Base-by-base conservation (phyloP, 2,329 filamentous ascomycete genomes). In the Rhynchosporium graminicola region DNA sequence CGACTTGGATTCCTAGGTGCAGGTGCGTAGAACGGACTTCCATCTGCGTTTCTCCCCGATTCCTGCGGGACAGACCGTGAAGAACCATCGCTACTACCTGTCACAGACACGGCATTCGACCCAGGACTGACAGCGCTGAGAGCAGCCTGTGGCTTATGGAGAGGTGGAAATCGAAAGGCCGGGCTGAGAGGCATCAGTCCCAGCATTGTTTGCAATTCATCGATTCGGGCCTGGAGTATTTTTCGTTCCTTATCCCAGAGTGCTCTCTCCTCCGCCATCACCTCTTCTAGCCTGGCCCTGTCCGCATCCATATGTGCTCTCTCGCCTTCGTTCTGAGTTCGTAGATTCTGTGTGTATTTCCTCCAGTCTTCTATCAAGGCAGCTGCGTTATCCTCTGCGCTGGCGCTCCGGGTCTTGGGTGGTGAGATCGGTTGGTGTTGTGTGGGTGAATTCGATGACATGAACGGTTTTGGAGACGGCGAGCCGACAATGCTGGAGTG, bases 1-100 rank as follows among this genome's bases (percentile, higher is more conserved):
- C 73, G 67, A 31, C 67, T 67, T 20, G 73, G 73, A 51, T 74
- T 72, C 56, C 62, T 60, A 20, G 73, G 68, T n/a, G 71, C 71
- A 12, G 73, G 73, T 15, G 73, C 73, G 55, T 74, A 75, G 56
- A 74, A 75, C 10, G 71, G 72, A 5, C 58, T 69, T 10, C 73
- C 73, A 63, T 75, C 72, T 36, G 68, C 66, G 63, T 74, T 69
- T 45, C 73, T 65, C 26, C 73, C 73, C 9, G 73, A 73, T 61
- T 75, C 73, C 63, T 75, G 73, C 36, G 71, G 70, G 9, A 74
- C 65, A 47, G 51, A 43, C 33, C 59, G 40, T 42, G 54, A 20
- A 29, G 56, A 56, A 20, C 62, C 52, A 31, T 68, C 65, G 9
- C 64, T 36, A 59, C 68, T 72, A n/a, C 68, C 62, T 31, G 48